phyloP scores from a whole-genome alignment of 192 early-diverging fungal species.

The Backusella morwellensis region DNA sequence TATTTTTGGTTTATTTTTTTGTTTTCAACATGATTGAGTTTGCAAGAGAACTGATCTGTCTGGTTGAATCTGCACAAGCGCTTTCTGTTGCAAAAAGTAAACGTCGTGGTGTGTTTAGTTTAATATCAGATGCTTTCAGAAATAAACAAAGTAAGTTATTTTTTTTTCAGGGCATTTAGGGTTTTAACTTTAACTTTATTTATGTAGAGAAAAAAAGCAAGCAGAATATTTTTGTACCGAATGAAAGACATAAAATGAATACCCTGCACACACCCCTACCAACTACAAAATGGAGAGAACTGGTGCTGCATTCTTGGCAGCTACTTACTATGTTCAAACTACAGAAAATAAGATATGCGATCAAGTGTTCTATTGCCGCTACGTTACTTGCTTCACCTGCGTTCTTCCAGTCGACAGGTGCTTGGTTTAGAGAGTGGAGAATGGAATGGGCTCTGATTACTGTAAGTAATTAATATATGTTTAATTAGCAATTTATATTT shows the following conservation, averaged over 20 bases:
- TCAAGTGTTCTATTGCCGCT: slow-evolving; percentile 65
- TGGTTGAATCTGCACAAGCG: slow-evolving; percentile 38
- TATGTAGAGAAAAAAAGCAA: neutral
- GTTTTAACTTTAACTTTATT: neutral
- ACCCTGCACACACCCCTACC: slow-evolving; percentile 63
- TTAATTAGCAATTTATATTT: neutral
- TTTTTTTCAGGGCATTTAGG: neutral
- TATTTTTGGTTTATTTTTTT: slow-evolving; percentile 79
- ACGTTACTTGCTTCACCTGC: slow-evolving; percentile 61
- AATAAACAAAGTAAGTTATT: neutral
- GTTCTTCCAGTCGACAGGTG: slow-evolving; percentile 54
- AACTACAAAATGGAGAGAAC: slow-evolving; percentile 38
- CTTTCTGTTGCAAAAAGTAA: neutral
- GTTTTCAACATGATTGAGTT: slow-evolving; percentile 80
- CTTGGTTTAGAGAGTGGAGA: slow-evolving; percentile 56
- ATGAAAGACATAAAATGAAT: slow-evolving; percentile 31
- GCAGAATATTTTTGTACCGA: slow-evolving; percentile 26
- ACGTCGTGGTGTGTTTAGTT: neutral
- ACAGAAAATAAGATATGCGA: slow-evolving; percentile 69
- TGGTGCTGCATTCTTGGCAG: slow-evolving; percentile 58
- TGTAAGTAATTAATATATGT: slow-evolving; percentile 30
- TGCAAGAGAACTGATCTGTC: slow-evolving; percentile 55
- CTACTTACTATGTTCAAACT: slow-evolving; percentile 55
- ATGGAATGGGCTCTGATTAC: slow-evolving; percentile 80
- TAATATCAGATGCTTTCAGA: neutral